Percentiles rank a stretch among this genome's conserved stretches.
These are phyloP conservation scores for Dentipellis fragilis DNA, from an alignment of 768 basidiomycete genomes.

Conservation along the genomic window DNA sequence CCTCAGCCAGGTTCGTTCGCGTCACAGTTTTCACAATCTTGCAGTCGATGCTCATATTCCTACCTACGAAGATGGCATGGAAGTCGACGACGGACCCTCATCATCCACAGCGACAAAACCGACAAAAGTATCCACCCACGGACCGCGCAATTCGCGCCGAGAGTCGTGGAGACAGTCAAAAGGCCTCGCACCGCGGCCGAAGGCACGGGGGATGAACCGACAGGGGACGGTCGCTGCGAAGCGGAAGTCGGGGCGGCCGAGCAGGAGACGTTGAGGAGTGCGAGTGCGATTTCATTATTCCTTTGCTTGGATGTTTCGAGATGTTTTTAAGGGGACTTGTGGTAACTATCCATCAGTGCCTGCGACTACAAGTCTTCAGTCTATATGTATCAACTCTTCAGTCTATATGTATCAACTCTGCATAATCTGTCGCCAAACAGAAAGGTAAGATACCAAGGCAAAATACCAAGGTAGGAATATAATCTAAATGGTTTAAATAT, in stretches of 20 bases:
- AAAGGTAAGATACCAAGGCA: too few species aligned
- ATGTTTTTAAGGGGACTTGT: too few species aligned
- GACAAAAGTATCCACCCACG: conserved; percentile 64
- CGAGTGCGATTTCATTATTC: too few species aligned
- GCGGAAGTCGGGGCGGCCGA: conserved; percentile 60
- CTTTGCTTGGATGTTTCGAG: too few species aligned
- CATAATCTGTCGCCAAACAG: too few species aligned
- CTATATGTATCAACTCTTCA: too few species aligned
- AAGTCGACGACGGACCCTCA: conserved; percentile 30
- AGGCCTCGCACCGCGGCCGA: conserved; percentile 48
- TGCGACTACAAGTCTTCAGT: too few species aligned
- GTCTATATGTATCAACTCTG: too few species aligned
- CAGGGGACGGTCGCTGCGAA: conserved; percentile 53
- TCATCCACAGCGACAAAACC: conserved; percentile 20
- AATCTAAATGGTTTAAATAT: too few species aligned
- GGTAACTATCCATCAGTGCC: conserved; percentile 28
- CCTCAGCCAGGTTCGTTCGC: background rate
- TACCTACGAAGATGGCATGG: conserved; percentile 36
- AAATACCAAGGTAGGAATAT: too few species aligned
- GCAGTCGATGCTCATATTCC: background rate
- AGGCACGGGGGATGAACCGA: conserved; percentile 49
- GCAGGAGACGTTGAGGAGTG: conserved; percentile 50
- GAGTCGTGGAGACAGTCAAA: conserved; percentile 81
- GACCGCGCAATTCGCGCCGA: conserved; percentile 62
- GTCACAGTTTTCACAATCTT: background rate